Conservation (phyloP, 176 grass and related monocot genomes). For the Paspalum notatum region DNA sequence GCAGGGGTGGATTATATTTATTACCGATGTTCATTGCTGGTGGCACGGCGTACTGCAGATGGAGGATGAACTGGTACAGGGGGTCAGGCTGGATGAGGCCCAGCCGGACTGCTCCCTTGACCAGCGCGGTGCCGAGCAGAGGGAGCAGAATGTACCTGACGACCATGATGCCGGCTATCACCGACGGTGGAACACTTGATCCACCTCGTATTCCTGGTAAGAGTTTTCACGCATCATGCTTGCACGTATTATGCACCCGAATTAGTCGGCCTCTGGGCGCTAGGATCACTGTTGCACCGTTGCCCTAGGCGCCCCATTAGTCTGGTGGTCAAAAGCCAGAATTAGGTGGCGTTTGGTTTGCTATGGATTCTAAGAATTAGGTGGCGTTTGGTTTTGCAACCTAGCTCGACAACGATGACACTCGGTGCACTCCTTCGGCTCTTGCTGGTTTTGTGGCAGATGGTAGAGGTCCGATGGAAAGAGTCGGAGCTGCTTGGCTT, state of each 20-base stretch:
- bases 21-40: constrained; percentile 92
- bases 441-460: too few species aligned
- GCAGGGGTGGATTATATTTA: neutral
- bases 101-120: constrained; percentile 54
- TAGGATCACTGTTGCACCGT: too few species aligned
- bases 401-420: too few species aligned
- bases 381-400: too few species aligned
- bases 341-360: too few species aligned
- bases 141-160: constrained; percentile 83
- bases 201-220: constrained; percentile 59
- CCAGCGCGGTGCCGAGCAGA: constrained; percentile 52
- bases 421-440: too few species aligned
- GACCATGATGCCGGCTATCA: constrained; percentile 56
- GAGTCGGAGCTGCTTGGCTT: too few species aligned
- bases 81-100: constrained; percentile 73
- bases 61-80: constrained; percentile 86
- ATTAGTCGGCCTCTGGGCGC: neutral
- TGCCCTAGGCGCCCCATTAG: too few species aligned
- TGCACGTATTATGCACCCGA: neutral
- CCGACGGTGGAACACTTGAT: constrained; percentile 49
- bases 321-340: too few species aligned
- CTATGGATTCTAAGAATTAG: too few species aligned
- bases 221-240: too few species aligned
- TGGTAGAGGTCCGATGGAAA: too few species aligned
- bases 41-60: constrained; percentile 81